Evolutionary conservation across 805 yeast species (phyloP).

Genomic region (Yamadazyma endophytica): DNA sequence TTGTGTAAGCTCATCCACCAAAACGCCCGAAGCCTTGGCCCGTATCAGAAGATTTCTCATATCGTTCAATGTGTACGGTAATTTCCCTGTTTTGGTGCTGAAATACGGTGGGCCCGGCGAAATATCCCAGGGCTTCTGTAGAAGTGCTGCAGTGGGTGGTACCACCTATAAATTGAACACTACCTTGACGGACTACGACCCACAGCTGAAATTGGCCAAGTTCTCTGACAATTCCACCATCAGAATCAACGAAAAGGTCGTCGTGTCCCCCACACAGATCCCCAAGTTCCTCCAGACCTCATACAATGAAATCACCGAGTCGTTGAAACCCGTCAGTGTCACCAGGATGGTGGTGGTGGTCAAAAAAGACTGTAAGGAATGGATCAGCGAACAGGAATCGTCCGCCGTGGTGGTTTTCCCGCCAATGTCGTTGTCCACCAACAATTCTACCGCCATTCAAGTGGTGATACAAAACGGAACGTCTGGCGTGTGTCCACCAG

Average conservation of each 20-base stretch:
- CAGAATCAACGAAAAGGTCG: conserved; percentile 72
- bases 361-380: conserved; percentile 80
- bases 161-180: conserved; percentile 86
- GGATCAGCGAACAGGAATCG: conserved; percentile 84
- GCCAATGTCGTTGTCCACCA: conserved; percentile 64
- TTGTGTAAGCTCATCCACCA: conserved; percentile 54
- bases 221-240: conserved; percentile 74
- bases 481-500: conserved; percentile 81
- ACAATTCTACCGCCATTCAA: conserved; percentile 74
- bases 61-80: conserved; percentile 89
- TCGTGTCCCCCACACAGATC: conserved; percentile 67
- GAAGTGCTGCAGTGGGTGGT: conserved; percentile 98
- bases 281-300: conserved; percentile 41
- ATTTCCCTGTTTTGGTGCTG: conserved; percentile 86
- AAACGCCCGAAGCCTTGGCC: conserved; percentile 71
- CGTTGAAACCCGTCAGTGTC: conserved; percentile 46
- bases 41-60: conserved; percentile 79
- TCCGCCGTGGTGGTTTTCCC: conserved; percentile 92
- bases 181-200: conserved; percentile 60
- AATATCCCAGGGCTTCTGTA: conserved; percentile 91
- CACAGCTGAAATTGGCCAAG: conserved; percentile 59
- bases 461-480: conserved; percentile 84
- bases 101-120: conserved; percentile 97
- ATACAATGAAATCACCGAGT: conserved; percentile 38
- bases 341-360: conserved; percentile 81